Percentiles rank a stretch among this genome's conserved stretches.
Evolutionary conservation across 305 asterid genomes (phyloP).

Genomic region (Fraxinus angustifolia): DNA sequence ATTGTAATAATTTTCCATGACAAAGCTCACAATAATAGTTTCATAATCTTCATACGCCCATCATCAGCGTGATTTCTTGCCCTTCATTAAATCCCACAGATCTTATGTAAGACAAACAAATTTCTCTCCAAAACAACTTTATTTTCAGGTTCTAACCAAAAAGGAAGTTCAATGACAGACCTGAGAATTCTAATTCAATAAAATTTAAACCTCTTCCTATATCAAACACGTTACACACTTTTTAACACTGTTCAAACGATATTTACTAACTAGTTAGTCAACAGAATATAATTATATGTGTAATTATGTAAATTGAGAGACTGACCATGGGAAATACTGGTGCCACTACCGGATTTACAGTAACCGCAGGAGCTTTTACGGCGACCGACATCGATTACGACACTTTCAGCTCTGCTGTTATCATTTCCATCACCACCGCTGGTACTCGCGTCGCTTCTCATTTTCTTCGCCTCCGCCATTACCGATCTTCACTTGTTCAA

Average conservation of each 20-base stretch:
- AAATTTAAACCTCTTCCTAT: not conserved
- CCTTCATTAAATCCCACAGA: not conserved
- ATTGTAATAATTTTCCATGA: slow-evolving; percentile 8
- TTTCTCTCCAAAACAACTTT: not conserved
- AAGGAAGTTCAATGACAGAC: slow-evolving; percentile 4
- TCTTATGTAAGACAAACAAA: not conserved
- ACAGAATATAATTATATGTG: not conserved
- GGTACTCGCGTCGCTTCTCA: slow-evolving; percentile 77
- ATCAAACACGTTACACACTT: slow-evolving; percentile 12
- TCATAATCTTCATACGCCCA: not conserved
- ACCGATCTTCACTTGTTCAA: slow-evolving; percentile 14
- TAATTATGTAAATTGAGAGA: slow-evolving; percentile 16
- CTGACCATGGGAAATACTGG: slow-evolving; percentile 80
- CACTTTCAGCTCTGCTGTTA: slow-evolving; percentile 51
- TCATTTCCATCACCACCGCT: slow-evolving; percentile 49
- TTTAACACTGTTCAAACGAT: not conserved
- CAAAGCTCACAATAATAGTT: not conserved
- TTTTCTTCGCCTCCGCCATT: slow-evolving; percentile 79
- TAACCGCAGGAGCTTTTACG: slow-evolving; percentile 82
- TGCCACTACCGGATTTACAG: slow-evolving; percentile 65
- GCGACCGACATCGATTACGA: slow-evolving; percentile 65
- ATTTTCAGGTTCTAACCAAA: not conserved
- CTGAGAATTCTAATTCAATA: slow-evolving; percentile 9
- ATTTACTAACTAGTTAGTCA: not conserved
- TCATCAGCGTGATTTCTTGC: not conserved